Base-by-base conservation (phyloP, 2,329 filamentous ascomycete genomes). In the Simplicillium sp. region DNA sequence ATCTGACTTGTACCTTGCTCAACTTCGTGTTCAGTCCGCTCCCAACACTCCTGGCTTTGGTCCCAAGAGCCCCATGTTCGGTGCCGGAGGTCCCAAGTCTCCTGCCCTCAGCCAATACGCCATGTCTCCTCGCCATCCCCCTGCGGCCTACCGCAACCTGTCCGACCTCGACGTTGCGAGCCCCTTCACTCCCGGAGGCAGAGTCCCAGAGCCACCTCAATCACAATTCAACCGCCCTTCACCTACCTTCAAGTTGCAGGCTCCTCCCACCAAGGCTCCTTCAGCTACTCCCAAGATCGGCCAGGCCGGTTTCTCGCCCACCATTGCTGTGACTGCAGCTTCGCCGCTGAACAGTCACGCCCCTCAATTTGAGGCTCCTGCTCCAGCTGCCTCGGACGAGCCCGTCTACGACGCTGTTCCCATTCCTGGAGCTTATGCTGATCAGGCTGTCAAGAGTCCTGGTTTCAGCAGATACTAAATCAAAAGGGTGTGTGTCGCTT, bases 21-120 rank as follows among this genome's bases (percentile, higher is more conserved):
- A 87, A 60, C 77, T 88, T 34, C 82, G 82, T 51, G 70, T 79
- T 15, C 89, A 97, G 67, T 94, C 88, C 18, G 89, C 88, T 5
- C 90, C 90, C 51, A 96, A 96, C 71, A 96, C 90, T 0, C 90
- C 90, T 11, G 88, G 88, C 49, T 88, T 94, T 59, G 82, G 80
- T 25, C 79, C 82, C 60, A 84, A 78, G 60, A 79, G 75, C 1
- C 80, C 64, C 61, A 64, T 67, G 34, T 74, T 70, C 51, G 18
- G 12, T 15, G 29, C 28, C 61, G 29, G 28, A 61, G 58, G 38
- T 39, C 57, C 51, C 49, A 62, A 56, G 52, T 61, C 55, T 16
- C 83, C 57, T 31, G 62, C 62, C 36, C 56, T 65, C 40, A 66
- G 64, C 60, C 51, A 58, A 44, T 66, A 66, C 48, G 71, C 74